Percentiles rank a stretch among this genome's conserved stretches.
phyloP scores from a whole-genome alignment of 768 basidiomycete species.

The Mycena latifolia region DNA sequence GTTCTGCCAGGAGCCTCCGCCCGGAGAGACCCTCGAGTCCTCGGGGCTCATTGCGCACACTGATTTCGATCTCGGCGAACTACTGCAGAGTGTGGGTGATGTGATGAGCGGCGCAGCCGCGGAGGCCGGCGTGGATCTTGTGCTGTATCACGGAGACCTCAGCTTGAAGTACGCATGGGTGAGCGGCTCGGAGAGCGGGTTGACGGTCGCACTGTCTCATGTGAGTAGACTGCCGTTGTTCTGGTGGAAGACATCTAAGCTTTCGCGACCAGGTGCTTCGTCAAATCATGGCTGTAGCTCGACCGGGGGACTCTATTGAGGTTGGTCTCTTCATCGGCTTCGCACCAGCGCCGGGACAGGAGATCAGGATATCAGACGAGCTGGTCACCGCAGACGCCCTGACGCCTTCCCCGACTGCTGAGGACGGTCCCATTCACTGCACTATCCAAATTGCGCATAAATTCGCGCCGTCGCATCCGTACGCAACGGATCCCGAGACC shows the following conservation, averaged over 20 bases:
- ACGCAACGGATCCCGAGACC: conserved; percentile 45
- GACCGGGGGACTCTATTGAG: conserved; percentile 85
- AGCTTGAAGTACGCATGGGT: conserved; percentile 90
- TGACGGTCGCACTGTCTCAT: conserved; percentile 86
- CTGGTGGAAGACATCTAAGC: conserved; percentile 30
- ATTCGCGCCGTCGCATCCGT: conserved; percentile 43
- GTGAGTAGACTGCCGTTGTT: conserved; percentile 62
- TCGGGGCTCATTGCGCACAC: conserved; percentile 45
- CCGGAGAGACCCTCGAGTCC: conserved; percentile 18
- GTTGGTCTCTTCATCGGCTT: conserved; percentile 77
- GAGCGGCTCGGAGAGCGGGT: conserved; percentile 85
- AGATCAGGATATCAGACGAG: conserved; percentile 27
- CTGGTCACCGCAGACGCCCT: conserved; percentile 38
- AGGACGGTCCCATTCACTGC: conserved; percentile 53
- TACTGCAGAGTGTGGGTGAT: conserved; percentile 91
- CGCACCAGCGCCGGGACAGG: conserved; percentile 37
- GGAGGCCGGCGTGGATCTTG: conserved; percentile 88
- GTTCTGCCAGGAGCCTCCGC: conserved; percentile 54
- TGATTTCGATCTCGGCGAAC: conserved; percentile 94
- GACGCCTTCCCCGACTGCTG: conserved; percentile 40
- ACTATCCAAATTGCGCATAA: conserved; percentile 65
- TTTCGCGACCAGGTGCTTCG: conserved; percentile 74
- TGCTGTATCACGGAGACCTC: conserved; percentile 91
- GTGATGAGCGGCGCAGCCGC: conserved; percentile 87
- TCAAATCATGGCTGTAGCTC: conserved; percentile 81